These are phyloP conservation scores for Paraphoma sp. DNA, from an alignment of 2,329 filamentous ascomycete genomes.

Conservation along the genomic window DNA sequence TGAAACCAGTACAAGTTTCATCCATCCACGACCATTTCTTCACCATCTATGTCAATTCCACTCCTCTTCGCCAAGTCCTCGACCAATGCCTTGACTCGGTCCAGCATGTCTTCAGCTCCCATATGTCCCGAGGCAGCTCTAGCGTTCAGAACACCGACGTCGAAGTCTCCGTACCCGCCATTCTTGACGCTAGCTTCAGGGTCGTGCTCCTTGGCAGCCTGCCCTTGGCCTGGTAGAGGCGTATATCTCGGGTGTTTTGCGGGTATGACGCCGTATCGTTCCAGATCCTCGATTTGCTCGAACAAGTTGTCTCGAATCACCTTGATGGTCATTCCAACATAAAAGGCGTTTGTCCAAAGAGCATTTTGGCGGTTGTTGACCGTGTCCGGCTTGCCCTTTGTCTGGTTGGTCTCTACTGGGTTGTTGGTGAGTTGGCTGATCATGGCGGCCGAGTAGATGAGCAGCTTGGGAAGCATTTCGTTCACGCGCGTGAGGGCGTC, in stretches of 20 bases:
- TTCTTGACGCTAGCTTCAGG: slow-evolving; percentile 47
- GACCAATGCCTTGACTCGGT: slow-evolving; percentile 64
- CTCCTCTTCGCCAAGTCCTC: slow-evolving; percentile 40
- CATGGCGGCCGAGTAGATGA: slow-evolving; percentile 80
- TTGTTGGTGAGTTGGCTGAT: slow-evolving; percentile 66
- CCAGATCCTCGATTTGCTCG: slow-evolving; percentile 39
- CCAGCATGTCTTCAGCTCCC: slow-evolving; percentile 84
- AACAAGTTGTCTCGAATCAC: slow-evolving; percentile 30
- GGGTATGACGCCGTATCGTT: slow-evolving; percentile 41
- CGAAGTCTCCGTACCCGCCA: slow-evolving; percentile 64
- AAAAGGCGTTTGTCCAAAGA: slow-evolving; percentile 61
- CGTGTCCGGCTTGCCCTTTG: slow-evolving; percentile 32
- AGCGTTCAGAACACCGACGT: slow-evolving; percentile 90
- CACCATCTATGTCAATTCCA: slow-evolving; percentile 11
- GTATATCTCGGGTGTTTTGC: slow-evolving; percentile 29
- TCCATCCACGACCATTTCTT: slow-evolving; percentile 29
- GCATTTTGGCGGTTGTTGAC: slow-evolving; percentile 53
- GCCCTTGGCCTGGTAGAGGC: slow-evolving; percentile 7
- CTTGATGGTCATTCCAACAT: slow-evolving; percentile 77
- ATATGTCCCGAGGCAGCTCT: slow-evolving; percentile 79
- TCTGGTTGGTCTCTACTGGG: slow-evolving; percentile 59
- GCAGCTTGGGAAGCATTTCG: slow-evolving; percentile 51
- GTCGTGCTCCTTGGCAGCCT: slow-evolving; percentile 19
- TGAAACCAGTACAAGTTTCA: slow-evolving; percentile 5
- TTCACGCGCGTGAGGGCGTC: slow-evolving; percentile 39